These are phyloP conservation scores for Metrosideros polymorpha DNA, from an alignment of 441 rosid genomes.

Conservation along the genomic window DNA sequence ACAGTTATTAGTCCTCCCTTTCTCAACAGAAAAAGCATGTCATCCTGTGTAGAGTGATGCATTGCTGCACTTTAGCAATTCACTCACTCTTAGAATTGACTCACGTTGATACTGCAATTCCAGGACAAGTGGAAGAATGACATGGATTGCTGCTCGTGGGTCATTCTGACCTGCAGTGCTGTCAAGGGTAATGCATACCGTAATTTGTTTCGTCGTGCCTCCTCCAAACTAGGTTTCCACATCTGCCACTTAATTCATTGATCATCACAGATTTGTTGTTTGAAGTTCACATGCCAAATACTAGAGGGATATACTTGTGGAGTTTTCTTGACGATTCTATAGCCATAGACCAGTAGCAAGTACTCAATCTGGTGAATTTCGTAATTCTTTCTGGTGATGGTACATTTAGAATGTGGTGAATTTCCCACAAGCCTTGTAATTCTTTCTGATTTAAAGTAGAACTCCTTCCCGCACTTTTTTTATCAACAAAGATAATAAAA, in stretches of 20 bases:
- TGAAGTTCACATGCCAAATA: neutral
- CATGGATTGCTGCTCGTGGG: neutral
- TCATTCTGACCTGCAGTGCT: too few species aligned
- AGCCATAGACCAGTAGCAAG: neutral
- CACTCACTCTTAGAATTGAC: neutral
- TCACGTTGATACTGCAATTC: neutral
- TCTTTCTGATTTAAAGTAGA: neutral
- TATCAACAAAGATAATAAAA: neutral
- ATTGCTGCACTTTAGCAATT: neutral
- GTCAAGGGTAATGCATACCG: neutral
- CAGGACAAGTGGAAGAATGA: neutral
- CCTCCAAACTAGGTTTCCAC: neutral
- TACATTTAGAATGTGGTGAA: neutral
- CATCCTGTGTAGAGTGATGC: neutral
- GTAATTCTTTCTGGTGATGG: neutral
- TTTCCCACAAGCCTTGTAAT: neutral
- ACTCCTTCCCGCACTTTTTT: neutral
- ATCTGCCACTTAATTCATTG: neutral
- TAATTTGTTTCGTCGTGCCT: neutral
- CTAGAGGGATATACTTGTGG: neutral
- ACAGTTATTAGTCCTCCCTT: neutral
- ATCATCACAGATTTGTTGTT: neutral
- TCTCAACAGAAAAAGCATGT: neutral
- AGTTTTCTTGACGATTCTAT: neutral
- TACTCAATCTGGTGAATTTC: neutral